Evolutionary conservation across 345 rosid species (phyloP).

Genomic region (Schrenkiella parvula): DNA sequence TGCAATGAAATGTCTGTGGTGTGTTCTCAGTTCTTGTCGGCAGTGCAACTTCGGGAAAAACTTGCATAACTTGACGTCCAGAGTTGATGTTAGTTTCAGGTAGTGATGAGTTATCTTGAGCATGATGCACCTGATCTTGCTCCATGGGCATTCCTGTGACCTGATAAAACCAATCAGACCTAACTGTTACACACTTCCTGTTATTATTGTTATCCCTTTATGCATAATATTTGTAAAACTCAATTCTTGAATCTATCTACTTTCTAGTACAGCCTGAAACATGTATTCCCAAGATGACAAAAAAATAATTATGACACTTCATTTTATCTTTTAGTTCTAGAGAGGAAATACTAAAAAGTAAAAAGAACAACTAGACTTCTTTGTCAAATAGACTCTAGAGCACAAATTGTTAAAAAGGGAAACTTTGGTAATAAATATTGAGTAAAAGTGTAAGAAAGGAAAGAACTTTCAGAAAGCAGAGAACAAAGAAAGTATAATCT

Average conservation of each 20-base stretch:
- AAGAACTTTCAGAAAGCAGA: slow-evolving; percentile 17
- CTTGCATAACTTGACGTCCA: slow-evolving; percentile 36
- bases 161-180: slow-evolving; percentile 39
- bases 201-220: neutral
- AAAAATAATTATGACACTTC: neutral
- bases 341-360: neutral
- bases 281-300: neutral
- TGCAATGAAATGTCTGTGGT: slow-evolving; percentile 21
- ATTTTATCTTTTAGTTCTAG: neutral
- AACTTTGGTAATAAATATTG: neutral
- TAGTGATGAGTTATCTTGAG: slow-evolving; percentile 38
- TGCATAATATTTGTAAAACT: neutral
- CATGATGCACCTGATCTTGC: slow-evolving; percentile 34
- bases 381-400: neutral
- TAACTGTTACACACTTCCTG: slow-evolving; percentile 1
- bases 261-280: neutral
- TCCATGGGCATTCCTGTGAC: slow-evolving; percentile 53
- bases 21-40: slow-evolving; percentile 34
- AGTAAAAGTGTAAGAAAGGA: neutral
- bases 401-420: neutral
- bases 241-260: neutral
- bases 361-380: neutral
- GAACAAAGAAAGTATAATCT: neutral
- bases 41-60: slow-evolving; percentile 30
- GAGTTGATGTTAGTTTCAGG: slow-evolving; percentile 36